phyloP scores from a whole-genome alignment of 139 green algal genomes.

The Zygnema circumcarinatum region DNA sequence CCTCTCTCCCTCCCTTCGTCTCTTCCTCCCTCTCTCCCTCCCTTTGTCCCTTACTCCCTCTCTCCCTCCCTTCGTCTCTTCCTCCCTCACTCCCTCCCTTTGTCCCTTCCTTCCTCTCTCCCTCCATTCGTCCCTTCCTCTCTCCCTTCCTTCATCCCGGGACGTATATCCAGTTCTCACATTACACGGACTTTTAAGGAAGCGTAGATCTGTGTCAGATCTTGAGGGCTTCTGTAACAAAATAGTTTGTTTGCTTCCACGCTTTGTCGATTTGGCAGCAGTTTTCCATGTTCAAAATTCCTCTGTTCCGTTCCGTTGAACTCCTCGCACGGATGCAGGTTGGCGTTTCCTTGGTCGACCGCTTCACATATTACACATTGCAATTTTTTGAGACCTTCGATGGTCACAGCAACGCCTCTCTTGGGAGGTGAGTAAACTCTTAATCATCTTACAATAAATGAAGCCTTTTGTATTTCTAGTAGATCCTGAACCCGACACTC shows the following conservation, averaged over 20 bases:
- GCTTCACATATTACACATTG: conserved; percentile 75
- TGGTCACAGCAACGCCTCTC: conserved; percentile 57
- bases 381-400: conserved; percentile 73
- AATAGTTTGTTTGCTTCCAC: too few relatives aligned
- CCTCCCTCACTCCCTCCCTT: not conserved
- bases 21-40: conserved; percentile 10
- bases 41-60: conserved; percentile 6
- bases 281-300: too few relatives aligned
- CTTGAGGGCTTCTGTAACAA: too few relatives aligned
- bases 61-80: not conserved
- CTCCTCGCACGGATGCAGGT: too few relatives aligned
- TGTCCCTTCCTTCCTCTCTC: conserved; percentile 8
- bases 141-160: not conserved
- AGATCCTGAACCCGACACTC: too few relatives aligned
- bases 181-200: too few relatives aligned
- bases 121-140: not conserved
- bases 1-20: not conserved
- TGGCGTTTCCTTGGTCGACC: conserved; percentile 76
- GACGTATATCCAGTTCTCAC: not conserved
- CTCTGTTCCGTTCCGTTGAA: too few relatives aligned
- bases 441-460: too few relatives aligned
- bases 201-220: too few relatives aligned
- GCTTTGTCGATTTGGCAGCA: too few relatives aligned
- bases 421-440: conserved; percentile 46
- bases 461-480: too few relatives aligned